Evolutionary conservation across 2,329 filamentous ascomycete genomes (phyloP).

Genomic region (Xylariales sp.): DNA sequence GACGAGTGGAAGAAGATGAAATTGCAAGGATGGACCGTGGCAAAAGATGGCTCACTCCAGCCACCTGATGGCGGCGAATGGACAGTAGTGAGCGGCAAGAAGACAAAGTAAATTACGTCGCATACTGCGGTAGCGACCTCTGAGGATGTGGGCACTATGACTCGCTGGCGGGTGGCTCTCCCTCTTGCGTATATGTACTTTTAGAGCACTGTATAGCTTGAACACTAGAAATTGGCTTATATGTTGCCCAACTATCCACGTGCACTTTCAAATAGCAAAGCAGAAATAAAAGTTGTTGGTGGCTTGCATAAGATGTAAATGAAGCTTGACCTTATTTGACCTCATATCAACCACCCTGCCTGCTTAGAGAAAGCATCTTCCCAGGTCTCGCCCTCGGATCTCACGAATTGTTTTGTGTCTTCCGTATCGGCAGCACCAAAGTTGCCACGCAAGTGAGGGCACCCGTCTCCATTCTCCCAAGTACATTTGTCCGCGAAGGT

Average conservation of each 20-base stretch:
- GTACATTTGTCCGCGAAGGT: constrained; percentile 38
- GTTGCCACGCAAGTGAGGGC: constrained; percentile 56
- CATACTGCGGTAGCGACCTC: too few species aligned
- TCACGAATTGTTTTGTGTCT: constrained; percentile 39
- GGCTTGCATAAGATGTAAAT: too few species aligned
- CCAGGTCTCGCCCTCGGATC: constrained; percentile 43
- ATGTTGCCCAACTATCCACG: too few species aligned
- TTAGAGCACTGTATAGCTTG: too few species aligned
- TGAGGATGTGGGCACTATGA: too few species aligned
- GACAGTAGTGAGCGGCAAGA: constrained; percentile 15
- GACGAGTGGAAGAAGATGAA: constrained; percentile 67
- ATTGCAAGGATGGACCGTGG: constrained; percentile 61
- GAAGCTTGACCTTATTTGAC: too few species aligned
- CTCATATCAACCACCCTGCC: constrained; percentile 31
- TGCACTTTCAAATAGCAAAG: too few species aligned
- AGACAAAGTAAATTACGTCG: too few species aligned
- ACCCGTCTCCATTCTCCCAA: constrained; percentile 51
- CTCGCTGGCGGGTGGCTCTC: too few species aligned
- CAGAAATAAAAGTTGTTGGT: too few species aligned
- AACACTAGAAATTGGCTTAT: too few species aligned
- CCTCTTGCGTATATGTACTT: too few species aligned
- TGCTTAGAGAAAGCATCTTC: constrained; percentile 33
- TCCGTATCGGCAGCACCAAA: constrained; percentile 50
- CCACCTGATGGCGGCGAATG: constrained; percentile 27
- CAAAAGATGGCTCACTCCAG: constrained; percentile 40